phyloP scores from a whole-genome alignment of 176 grass and related monocot species.

The Aegilops tauschii region DNA sequence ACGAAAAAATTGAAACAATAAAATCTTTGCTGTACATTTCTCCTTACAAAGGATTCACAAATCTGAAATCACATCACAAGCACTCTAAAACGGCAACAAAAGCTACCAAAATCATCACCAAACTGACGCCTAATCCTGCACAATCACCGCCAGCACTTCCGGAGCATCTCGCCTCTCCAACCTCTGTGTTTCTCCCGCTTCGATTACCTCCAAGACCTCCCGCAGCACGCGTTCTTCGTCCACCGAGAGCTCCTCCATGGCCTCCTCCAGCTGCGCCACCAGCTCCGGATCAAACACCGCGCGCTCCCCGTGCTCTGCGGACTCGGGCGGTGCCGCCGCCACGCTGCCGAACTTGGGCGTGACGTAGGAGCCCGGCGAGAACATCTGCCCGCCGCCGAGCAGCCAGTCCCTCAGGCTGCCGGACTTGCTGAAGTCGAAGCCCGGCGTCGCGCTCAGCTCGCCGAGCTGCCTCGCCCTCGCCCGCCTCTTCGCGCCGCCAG shows the following conservation, averaged over 20 bases:
- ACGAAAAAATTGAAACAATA: not conserved
- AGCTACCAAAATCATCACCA: not conserved
- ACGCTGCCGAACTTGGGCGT: conserved; percentile 63
- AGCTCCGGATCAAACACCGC: conserved; percentile 67
- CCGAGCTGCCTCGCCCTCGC: conserved; percentile 52
- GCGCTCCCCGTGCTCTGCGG: not conserved
- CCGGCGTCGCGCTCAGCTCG: conserved; percentile 44
- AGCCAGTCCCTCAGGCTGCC: conserved; percentile 84
- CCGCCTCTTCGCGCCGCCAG: conserved; percentile 37
- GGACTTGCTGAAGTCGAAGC: conserved; percentile 70
- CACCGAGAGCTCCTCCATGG: conserved; percentile 60
- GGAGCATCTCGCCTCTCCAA: not conserved
- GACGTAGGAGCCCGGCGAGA: conserved; percentile 71
- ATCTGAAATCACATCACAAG: not conserved
- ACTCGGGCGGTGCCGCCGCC: not conserved
- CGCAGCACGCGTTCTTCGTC: conserved; percentile 62
- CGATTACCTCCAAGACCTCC: conserved; percentile 47
- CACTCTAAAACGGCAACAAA: not conserved
- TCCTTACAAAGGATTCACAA: not conserved
- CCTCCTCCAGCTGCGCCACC: conserved; percentile 54
- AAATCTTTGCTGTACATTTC: not conserved
- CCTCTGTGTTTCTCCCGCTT: not conserved
- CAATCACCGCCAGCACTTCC: not conserved
- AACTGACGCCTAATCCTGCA: not conserved
- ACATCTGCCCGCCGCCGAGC: conserved; percentile 50